Conservation (phyloP, 225 moss, liverwort and hornwort genomes). For the Asterella californica region DNA sequence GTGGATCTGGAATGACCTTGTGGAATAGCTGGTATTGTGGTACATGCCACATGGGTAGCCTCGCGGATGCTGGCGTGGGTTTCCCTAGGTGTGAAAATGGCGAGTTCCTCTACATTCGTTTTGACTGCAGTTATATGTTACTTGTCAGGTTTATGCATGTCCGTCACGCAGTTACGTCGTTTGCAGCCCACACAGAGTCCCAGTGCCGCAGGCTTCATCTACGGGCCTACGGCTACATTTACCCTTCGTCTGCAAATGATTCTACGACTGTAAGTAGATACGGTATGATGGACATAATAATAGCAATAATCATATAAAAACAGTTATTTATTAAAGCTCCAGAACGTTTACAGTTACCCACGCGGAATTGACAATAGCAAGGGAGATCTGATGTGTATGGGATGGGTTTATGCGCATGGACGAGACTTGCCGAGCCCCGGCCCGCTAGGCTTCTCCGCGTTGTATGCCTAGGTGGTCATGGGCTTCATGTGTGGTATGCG, state of each 20-base stretch:
- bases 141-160: too few relatives aligned
- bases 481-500: neutral
- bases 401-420: neutral
- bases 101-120: neutral
- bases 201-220: neutral
- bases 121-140: neutral
- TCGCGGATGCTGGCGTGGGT: neutral
- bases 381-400: neutral
- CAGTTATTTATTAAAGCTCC: constrained; percentile 11
- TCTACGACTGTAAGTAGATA: neutral
- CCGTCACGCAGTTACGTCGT: too few relatives aligned
- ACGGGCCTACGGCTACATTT: constrained; percentile 1
- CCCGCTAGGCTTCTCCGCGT: constrained; percentile 12
- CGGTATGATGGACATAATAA: constrained; percentile 13
- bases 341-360: constrained; percentile 19
- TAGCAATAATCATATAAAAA: constrained; percentile 16
- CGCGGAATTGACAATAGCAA: constrained; percentile 10
- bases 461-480: neutral
- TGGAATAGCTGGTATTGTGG: neutral
- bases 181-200: neutral
- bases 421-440: neutral
- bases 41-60: neutral
- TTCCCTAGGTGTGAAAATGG: neutral
- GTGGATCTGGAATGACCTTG: neutral
- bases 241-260: neutral